phyloP scores from a whole-genome alignment of 2,329 filamentous ascomycete genomes.

The Phaeosphaeria sp. region DNA sequence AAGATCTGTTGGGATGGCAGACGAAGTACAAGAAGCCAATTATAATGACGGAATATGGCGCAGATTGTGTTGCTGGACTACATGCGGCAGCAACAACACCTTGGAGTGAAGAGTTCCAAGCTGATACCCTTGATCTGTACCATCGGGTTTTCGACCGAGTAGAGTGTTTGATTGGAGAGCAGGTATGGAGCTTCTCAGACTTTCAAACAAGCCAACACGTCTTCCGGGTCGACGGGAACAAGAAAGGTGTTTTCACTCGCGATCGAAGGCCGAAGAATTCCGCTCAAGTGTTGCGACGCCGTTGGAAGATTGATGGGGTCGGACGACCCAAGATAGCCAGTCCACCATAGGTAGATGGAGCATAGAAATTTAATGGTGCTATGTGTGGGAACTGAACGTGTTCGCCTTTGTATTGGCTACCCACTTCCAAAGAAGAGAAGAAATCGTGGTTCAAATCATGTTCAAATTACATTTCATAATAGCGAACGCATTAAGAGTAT shows the following conservation, averaged over 20 bases:
- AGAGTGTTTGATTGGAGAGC: slow-evolving; percentile 8
- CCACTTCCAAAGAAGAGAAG: too few species aligned
- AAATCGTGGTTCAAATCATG: too few species aligned
- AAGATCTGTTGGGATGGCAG: slow-evolving; percentile 9
- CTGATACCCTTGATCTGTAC: slow-evolving; percentile 5
- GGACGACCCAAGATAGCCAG: not conserved
- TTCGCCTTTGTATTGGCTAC: too few species aligned
- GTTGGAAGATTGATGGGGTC: not conserved
- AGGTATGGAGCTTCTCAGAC: slow-evolving; percentile 17
- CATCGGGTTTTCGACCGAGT: slow-evolving; percentile 15
- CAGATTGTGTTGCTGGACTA: slow-evolving; percentile 14
- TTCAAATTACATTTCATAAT: too few species aligned
- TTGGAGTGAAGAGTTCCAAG: slow-evolving; percentile 18
- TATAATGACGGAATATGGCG: slow-evolving; percentile 17
- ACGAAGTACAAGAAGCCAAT: slow-evolving; percentile 15
- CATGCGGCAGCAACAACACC: slow-evolving; percentile 5
- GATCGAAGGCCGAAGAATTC: slow-evolving; percentile 11
- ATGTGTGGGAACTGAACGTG: too few species aligned
- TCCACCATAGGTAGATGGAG: not conserved
- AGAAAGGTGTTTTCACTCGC: slow-evolving; percentile 14
- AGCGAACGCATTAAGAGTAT: too few species aligned
- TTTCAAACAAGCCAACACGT: slow-evolving; percentile 12
- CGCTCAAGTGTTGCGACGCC: slow-evolving; percentile 6
- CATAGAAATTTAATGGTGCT: not conserved
- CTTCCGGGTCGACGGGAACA: slow-evolving; percentile 14